A percentile compares a stretch with the other conserved stretches of the same genome.
These are phyloP conservation scores for Hemileccinum impolitum DNA, from an alignment of 768 basidiomycete species.

Conservation along the genomic window DNA sequence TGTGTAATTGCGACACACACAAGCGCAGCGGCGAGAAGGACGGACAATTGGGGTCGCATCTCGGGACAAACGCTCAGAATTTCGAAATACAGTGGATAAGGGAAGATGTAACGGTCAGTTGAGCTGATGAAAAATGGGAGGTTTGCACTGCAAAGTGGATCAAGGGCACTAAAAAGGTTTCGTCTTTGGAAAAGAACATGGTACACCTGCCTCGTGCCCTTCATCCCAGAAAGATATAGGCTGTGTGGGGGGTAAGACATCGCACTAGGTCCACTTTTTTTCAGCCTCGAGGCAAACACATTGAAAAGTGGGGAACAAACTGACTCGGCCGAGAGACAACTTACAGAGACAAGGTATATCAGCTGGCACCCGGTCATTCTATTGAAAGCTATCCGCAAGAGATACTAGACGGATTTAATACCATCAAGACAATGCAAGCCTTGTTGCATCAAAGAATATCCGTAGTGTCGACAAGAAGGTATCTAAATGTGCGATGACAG, in stretches of 20 bases:
- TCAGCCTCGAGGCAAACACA: slow-evolving; percentile 47
- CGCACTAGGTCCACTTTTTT: slow-evolving; percentile 22
- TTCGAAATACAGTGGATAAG: too few species aligned
- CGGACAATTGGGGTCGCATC: slow-evolving; percentile 23
- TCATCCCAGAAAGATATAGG: slow-evolving; percentile 12
- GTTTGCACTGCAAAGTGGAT: not conserved
- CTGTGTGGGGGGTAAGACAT: slow-evolving; percentile 8
- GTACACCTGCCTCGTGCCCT: slow-evolving; percentile 19
- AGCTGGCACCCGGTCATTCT: slow-evolving; percentile 7
- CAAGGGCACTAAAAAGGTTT: slow-evolving; percentile 15
- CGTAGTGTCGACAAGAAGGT: not conserved
- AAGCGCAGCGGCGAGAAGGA: slow-evolving; percentile 28
- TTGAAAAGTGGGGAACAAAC: not conserved
- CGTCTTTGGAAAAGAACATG: slow-evolving; percentile 24
- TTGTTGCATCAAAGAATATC: slow-evolving; percentile 12
- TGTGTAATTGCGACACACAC: slow-evolving; percentile 32
- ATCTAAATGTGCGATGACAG: too few species aligned
- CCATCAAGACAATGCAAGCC: slow-evolving; percentile 30
- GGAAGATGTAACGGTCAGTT: not conserved
- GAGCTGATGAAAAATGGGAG: not conserved
- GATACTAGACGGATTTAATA: not conserved
- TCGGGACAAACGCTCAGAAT: not conserved
- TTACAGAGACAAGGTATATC: slow-evolving; percentile 7
- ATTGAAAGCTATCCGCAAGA: not conserved
- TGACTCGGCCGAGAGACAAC: slow-evolving; percentile 6